Percentiles rank a stretch among this genome's conserved stretches.
Conservation (phyloP, 805 yeast species). For the Saturnispora silvae region DNA sequence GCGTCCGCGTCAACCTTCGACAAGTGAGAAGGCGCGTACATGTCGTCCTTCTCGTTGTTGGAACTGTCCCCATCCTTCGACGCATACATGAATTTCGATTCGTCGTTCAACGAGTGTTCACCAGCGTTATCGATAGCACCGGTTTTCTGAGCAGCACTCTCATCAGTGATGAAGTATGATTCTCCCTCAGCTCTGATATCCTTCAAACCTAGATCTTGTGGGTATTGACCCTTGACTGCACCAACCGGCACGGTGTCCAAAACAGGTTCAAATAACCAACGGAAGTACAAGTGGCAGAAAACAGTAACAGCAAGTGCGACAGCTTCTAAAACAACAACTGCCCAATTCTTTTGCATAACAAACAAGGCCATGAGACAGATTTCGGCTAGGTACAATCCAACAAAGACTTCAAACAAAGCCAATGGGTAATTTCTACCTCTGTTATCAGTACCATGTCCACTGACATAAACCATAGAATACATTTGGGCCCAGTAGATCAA, state of each 20-base stretch:
- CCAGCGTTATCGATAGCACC: neutral
- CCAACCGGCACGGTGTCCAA: constrained; percentile 63
- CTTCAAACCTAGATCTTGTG: constrained; percentile 54
- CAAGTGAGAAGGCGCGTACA: constrained; percentile 2
- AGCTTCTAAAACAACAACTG: constrained; percentile 60
- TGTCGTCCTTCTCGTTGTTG: constrained; percentile 7
- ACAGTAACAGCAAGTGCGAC: constrained; percentile 50
- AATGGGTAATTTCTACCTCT: constrained; percentile 68
- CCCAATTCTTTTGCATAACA: constrained; percentile 73
- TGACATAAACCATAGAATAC: constrained; percentile 56
- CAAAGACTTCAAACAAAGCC: constrained; percentile 63
- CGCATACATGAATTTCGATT: neutral
- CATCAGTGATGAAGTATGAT: constrained; percentile 15
- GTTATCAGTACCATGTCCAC: constrained; percentile 46
- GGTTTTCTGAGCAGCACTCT: constrained; percentile 6
- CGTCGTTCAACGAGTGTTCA: neutral
- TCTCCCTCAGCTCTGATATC: constrained; percentile 37
- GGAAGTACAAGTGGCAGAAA: constrained; percentile 46
- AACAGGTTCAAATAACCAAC: constrained; percentile 49
- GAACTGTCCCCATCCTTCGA: neutral
- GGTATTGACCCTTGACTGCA: constrained; percentile 44
- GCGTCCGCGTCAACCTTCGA: constrained; percentile 6
- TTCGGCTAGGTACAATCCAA: constrained; percentile 62
- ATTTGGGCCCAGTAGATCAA: constrained; percentile 51
- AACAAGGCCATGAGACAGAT: constrained; percentile 60